Percentiles rank a stretch among this genome's conserved stretches.
Evolutionary conservation across 2,329 filamentous ascomycete species (phyloP).

Genomic region (Harringtonia lauricola): DNA sequence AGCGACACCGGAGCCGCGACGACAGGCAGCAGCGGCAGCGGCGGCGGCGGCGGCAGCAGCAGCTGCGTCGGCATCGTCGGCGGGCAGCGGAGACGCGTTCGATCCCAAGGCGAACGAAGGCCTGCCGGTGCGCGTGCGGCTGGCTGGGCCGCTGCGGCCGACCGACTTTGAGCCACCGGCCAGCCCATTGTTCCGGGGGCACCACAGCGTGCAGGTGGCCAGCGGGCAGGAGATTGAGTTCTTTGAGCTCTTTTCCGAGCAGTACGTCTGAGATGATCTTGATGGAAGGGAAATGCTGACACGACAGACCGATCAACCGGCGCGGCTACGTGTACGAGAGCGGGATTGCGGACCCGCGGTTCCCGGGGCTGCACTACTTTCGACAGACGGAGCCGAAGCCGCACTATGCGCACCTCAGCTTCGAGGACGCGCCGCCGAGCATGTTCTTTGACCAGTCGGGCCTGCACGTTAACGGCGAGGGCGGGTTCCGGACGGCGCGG

Average conservation of each 20-base stretch:
- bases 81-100: background rate
- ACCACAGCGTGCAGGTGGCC: constrained; percentile 39
- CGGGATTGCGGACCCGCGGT: constrained; percentile 79
- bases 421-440: constrained; percentile 79
- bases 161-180: constrained; percentile 51
- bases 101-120: too few relatives aligned
- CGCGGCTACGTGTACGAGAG: constrained; percentile 79
- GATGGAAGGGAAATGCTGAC: too few relatives aligned
- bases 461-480: constrained; percentile 73
- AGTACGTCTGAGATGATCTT: too few relatives aligned
- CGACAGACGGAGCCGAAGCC: constrained; percentile 80
- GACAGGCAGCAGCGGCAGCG: constrained; percentile 19
- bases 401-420: constrained; percentile 75
- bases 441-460: constrained; percentile 73
- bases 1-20: constrained; percentile 46
- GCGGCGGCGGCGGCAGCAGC: background rate
- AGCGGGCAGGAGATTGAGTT: constrained; percentile 44
- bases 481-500: constrained; percentile 83
- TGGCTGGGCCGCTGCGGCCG: constrained; percentile 46
- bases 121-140: constrained; percentile 48
- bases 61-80: background rate
- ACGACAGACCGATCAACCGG: constrained; percentile 38
- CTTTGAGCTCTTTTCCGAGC: constrained; percentile 51
- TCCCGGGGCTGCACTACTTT: constrained; percentile 80
- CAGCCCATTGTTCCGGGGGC: constrained; percentile 43